A percentile compares a stretch with the other conserved stretches of the same genome.
These are phyloP conservation scores for Vigna trinervia DNA, from an alignment of 306 rosid genomes.

Conservation along the genomic window DNA sequence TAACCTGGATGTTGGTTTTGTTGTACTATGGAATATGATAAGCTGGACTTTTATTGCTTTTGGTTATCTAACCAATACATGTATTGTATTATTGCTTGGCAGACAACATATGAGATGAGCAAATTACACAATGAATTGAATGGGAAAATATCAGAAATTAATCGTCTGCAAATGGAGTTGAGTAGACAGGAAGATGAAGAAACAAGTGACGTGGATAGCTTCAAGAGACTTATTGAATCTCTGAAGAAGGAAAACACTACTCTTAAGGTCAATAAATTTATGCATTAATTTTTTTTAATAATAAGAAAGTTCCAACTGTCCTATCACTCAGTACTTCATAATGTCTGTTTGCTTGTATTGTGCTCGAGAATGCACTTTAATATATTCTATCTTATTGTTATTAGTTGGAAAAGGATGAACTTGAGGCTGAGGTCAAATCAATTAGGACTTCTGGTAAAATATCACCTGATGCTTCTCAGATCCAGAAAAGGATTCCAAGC, in stretches of 20 bases:
- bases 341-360: constrained; percentile 20
- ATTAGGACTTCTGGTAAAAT: constrained; percentile 52
- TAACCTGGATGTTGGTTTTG: constrained; percentile 32
- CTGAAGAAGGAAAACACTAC: constrained; percentile 75
- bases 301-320: background rate
- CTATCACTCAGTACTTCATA: constrained; percentile 10
- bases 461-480: constrained; percentile 55
- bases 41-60: constrained; percentile 29
- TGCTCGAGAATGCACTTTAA: constrained; percentile 36
- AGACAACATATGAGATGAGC: constrained; percentile 64
- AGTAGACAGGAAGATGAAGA: constrained; percentile 56
- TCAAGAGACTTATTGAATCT: constrained; percentile 63
- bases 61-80: constrained; percentile 45
- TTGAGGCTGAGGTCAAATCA: constrained; percentile 66
- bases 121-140: constrained; percentile 63
- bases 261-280: constrained; percentile 73
- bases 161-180: constrained; percentile 70
- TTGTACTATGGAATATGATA: constrained; percentile 18
- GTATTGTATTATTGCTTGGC: constrained; percentile 45
- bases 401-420: constrained; percentile 79
- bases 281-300: constrained; percentile 27
- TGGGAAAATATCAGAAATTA: constrained; percentile 68
- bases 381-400: constrained; percentile 36
- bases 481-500: constrained; percentile 53
- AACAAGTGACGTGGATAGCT: constrained; percentile 51